Base-by-base conservation (phyloP, 2,329 filamentous ascomycete species). In the Calonectria leucothoes region DNA sequence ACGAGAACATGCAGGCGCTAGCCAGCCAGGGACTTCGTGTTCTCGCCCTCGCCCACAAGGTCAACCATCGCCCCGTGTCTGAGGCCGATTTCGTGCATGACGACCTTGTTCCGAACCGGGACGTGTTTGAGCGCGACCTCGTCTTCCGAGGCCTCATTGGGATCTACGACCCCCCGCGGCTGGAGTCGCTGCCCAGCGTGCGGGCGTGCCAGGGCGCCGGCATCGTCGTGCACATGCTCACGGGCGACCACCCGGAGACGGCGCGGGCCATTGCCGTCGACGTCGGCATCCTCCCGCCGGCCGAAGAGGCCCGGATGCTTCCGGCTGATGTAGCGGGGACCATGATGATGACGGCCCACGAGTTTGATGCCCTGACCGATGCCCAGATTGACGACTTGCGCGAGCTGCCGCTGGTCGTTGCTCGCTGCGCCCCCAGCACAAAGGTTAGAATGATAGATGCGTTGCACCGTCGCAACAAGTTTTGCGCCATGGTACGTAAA, bases 391-490 rank as follows among this genome's bases (percentile, higher is more conserved):
- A 94, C 74, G 80, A 82, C 0, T 86, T 94, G 3, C 89, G 91
- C 0, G 87, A 91, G 10, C 83, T 94, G 2, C 92, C 92, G 2
- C 84, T 94, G 1, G 92, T 94, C 1, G 90, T 94, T 59, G 92
- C 93, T 51, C 89, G 93, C 15, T 94, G 93, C 78, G 91, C 92
- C 1, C 93, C 93, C 0, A 89, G 89, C 52, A 94, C 93, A 8
- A 94, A 94, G 81, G 92, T 93, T 15, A 89, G 92, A 59, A 94
- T 94, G 93, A 93, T 94, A 66, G 91, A 93, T 71, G 92, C 92
- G 6, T 87, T 94, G n/a, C 92, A 94, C 79, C 88, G 92, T n/a
- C 89, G 92, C 64, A 87, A 87, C 49, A 85, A 86, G 27, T 94
- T 91, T 81, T 91, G 89, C 45, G 92, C 92, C 64, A 93, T 94